Base-by-base conservation (phyloP, 208 protist species). In the Paratrypanosoma confusum region DNA sequence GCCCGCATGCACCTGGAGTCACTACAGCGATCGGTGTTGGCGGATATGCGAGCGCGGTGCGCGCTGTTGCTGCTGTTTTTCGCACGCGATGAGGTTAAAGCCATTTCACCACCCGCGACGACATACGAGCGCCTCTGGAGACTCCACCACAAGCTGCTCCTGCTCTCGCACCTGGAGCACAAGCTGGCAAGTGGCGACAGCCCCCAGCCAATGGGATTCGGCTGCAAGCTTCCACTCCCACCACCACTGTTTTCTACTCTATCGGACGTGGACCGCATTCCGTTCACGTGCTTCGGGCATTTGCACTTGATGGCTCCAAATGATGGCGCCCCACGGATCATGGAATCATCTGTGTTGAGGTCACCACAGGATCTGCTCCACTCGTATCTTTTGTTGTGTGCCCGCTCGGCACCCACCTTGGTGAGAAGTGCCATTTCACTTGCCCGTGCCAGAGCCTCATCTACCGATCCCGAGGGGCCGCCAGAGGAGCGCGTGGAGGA, bases 41-140 rank as follows among this genome's bases (percentile, higher is more conserved):
- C 26, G 3, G 83, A 92, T 47, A 1, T 84, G 22, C 36, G 66
- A 1, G 36, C 53, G 8, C 73, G 84, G 40, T 65, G 43, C 11
- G 74, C 69, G 6, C 68, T 92, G 24, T 53, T 75, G 46, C 35
- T 92, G 43, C 67, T 84, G 16, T 86, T 92, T 41, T 89, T 84
- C 44, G 31, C 71, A 1, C 64, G 72, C n/a, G 75, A 82, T 50
- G 83, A 92, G 31, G 76, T 92, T 29, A 55, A 76, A 6, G 73
- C 77, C 14, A 43, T 92, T 16, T 89, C 83, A 3, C 25, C 68
- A 26, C 79, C 79, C 11, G 37, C 23, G 26, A 39, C 71, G 37
- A 86, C 79, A 8, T 85, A 80, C 49, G 45, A 36, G 8, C 61
- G 61, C 8, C 46, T 87, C 26, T 76, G 67, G 47, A 8, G 11